Evolutionary conservation across 768 basidiomycete species (phyloP).

Genomic region (Suillus luteus): DNA sequence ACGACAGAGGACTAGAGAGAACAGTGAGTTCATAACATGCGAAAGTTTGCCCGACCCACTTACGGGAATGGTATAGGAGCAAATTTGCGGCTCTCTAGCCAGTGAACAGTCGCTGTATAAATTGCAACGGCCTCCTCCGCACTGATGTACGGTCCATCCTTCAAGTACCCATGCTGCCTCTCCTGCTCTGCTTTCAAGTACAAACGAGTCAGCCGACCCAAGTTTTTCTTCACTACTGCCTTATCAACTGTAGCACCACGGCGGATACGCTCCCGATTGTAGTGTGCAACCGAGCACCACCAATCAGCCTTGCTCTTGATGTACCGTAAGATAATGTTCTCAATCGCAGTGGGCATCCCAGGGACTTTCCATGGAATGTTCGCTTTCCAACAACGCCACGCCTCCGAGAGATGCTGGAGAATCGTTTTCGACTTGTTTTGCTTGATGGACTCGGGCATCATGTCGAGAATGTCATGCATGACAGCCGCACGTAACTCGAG

Average conservation of each 20-base stretch:
- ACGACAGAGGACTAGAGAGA: slow-evolving; percentile 76
- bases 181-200: slow-evolving; percentile 99
- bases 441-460: slow-evolving; percentile 99
- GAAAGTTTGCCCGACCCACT: slow-evolving; percentile 28
- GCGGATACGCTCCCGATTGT: slow-evolving; percentile 96
- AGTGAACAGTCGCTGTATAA: slow-evolving; percentile 98
- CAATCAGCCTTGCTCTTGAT: slow-evolving; percentile 99
- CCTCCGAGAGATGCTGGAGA: slow-evolving; percentile 95
- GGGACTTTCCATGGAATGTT: slow-evolving; percentile 99
- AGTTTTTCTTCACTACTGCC: slow-evolving; percentile 98
- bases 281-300: slow-evolving; percentile 98
- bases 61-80: slow-evolving; percentile 98
- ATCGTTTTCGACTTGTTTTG: slow-evolving; percentile 99
- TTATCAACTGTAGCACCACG: slow-evolving; percentile 98
- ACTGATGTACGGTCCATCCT: slow-evolving; percentile 98
- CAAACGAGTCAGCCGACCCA: slow-evolving; percentile 95
- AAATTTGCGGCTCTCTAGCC: slow-evolving; percentile 98
- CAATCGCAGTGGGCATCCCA: slow-evolving; percentile 98
- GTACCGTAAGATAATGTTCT: slow-evolving; percentile 98
- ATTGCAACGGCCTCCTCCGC: slow-evolving; percentile 99
- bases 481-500: slow-evolving; percentile 96
- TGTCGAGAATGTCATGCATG: slow-evolving; percentile 99
- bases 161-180: slow-evolving; percentile 96
- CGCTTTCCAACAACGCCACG: slow-evolving; percentile 98
- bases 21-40: slow-evolving; percentile 10